These are phyloP conservation scores for Epichloe gansuensis DNA, from an alignment of 2,329 filamentous ascomycete genomes.

Conservation along the genomic window DNA sequence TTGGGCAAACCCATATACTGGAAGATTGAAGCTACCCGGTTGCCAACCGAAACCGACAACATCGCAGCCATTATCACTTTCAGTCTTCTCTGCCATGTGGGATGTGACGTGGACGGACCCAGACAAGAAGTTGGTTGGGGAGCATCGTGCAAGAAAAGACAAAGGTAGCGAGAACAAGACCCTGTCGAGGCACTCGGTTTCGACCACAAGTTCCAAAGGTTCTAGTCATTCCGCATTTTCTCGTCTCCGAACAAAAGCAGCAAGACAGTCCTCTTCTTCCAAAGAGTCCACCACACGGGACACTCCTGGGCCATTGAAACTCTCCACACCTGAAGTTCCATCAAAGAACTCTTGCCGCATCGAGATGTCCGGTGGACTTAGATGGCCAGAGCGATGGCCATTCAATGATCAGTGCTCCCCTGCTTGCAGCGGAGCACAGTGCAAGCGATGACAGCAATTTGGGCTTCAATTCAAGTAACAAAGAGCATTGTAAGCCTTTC, in stretches of 20 bases:
- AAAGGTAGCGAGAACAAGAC: constrained; percentile 7
- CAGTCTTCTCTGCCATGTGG: constrained; percentile 33
- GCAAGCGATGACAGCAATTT: neutral
- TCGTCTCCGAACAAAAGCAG: constrained; percentile 18
- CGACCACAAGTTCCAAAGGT: constrained; percentile 5
- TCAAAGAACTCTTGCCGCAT: constrained; percentile 1
- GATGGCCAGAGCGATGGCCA: neutral
- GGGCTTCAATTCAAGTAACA: neutral
- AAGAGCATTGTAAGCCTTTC: neutral
- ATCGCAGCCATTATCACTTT: neutral
- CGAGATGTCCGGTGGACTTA: constrained; percentile 2
- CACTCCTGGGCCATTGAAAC: neutral
- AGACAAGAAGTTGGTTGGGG: constrained; percentile 37
- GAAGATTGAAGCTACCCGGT: neutral
- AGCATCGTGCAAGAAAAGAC: constrained; percentile 38
- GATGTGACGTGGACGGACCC: constrained; percentile 47
- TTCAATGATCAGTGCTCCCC: neutral
- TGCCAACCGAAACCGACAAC: neutral
- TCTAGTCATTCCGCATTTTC: constrained; percentile 6
- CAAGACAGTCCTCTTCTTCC: constrained; percentile 4
- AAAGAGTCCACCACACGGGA: neutral
- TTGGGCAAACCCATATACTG: neutral
- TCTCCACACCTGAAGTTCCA: neutral
- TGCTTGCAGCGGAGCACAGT: neutral
- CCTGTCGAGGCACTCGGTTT: constrained; percentile 3